Percentiles rank a stretch among this genome's conserved stretches.
These are phyloP conservation scores for Leucoagaricus sp. DNA, from an alignment of 1,284 basidiomycete genomes.

Conservation along the genomic window DNA sequence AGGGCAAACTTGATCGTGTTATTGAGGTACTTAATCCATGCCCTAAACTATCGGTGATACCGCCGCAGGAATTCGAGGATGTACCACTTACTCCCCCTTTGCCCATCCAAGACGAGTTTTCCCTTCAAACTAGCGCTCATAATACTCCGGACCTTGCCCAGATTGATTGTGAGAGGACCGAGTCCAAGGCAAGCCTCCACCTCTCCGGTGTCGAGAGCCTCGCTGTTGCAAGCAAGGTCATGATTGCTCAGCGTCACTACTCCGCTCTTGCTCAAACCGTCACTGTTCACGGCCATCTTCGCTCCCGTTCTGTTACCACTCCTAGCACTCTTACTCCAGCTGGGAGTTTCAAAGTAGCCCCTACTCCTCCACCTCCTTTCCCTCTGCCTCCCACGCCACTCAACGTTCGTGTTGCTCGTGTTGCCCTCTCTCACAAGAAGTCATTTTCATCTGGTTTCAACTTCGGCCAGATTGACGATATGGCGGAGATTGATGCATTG, in stretches of 20 bases:
- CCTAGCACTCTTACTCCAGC: conserved; percentile 41
- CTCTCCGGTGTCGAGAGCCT: conserved; percentile 52
- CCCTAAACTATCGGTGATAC: conserved; percentile 68
- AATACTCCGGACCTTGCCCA: conserved; percentile 56
- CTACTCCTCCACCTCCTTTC: conserved; percentile 55
- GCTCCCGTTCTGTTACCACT: conserved; percentile 44
- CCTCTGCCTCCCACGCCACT: conserved; percentile 72
- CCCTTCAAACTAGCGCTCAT: conserved; percentile 39
- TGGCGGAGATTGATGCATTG: conserved; percentile 68
- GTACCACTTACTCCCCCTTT: conserved; percentile 43
- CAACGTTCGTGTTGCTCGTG: conserved; percentile 50
- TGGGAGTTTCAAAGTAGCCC: conserved; percentile 44
- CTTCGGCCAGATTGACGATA: conserved; percentile 54
- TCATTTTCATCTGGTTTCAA: conserved; percentile 64
- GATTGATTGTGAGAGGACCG: conserved; percentile 50
- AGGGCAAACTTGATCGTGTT: conserved; percentile 57
- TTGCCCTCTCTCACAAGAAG: conserved; percentile 54
- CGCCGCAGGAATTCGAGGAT: conserved; percentile 45
- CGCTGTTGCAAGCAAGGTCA: conserved; percentile 54
- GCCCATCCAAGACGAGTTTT: conserved; percentile 47
- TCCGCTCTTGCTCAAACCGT: conserved; percentile 66
- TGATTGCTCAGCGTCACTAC: conserved; percentile 70
- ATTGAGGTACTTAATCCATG: conserved; percentile 57
- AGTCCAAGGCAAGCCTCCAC: conserved; percentile 56
- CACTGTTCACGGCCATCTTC: conserved; percentile 47